Evolutionary conservation across 306 rosid genomes (phyloP), one percentile per base, ranked within the genome.

Genomic region (Pachyrhizus erosus): DNA sequence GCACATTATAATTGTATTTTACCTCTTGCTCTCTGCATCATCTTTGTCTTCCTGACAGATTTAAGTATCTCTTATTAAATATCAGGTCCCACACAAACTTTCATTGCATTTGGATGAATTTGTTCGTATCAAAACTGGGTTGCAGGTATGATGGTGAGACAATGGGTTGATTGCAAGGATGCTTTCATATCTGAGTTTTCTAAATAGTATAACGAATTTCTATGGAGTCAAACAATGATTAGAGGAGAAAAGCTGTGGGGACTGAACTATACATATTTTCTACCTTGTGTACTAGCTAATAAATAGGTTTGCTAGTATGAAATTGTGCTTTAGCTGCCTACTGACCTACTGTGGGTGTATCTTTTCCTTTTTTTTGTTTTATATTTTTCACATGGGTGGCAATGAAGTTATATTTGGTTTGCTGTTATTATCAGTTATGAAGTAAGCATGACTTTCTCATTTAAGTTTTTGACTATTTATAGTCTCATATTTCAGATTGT

Each of bases 81-180:
- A 81, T 79, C 92, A 93, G 98, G 94, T 94, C 39, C 92, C 95
- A 1, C 84, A 94, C 69, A 87, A 88, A 74, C 88, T 77, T 81
- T 94, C 97, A 10, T 48, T 23, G 72, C 90, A 94, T 88, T 84
- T 92, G 90, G 88, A 86, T 60, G 95, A 91, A 83, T 94, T 94
- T 82, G 89, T 94, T 83, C 94, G 97, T 55, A 64, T 94, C 84
- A 85, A 88, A 89, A 94, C 90, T 60, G 95, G 98, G 64, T 80
- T 94, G 84, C 98, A 94, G 97, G 98, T 94, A 87, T 45, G 60
- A 68, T 37, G 1, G 42, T 37, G 42, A 37, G 42, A 37, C 42
- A 37, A 37, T 6, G 42, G 42, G 42, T 37, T 37, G 42, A 37
- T 37, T 37, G 8, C 42, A 37, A 37, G 42, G 42, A 37, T 37